These are phyloP conservation scores for Calonectria hawksworthii DNA, from an alignment of 2,329 filamentous ascomycete genomes.

Conservation along the genomic window DNA sequence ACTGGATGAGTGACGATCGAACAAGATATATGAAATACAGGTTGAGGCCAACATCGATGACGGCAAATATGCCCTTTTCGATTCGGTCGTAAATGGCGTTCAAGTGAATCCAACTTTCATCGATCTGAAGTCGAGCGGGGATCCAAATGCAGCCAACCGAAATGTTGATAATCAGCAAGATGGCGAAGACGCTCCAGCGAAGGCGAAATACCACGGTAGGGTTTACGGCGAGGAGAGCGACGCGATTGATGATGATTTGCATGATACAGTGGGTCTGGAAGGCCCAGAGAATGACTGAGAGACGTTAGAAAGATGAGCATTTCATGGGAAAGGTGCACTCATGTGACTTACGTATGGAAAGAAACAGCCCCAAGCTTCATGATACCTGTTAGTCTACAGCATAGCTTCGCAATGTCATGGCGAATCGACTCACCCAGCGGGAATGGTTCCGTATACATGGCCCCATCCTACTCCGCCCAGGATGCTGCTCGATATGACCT, in stretches of 20 bases:
- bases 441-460: conserved; percentile 50
- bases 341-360: conserved; percentile 36
- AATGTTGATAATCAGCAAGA: conserved; percentile 62
- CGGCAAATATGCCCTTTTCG: conserved; percentile 62
- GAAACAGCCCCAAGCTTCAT: conserved; percentile 48
- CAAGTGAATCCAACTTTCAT: conserved; percentile 54
- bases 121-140: conserved; percentile 59
- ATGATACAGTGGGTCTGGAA: conserved; percentile 60
- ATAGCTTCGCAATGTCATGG: not conserved
- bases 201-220: conserved; percentile 52
- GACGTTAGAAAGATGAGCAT: not conserved
- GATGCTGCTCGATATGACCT: conserved; percentile 51
- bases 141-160: conserved; percentile 66
- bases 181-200: conserved; percentile 58
- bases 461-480: conserved; percentile 55
- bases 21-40: conserved; percentile 61
- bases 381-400: conserved; percentile 18
- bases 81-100: conserved; percentile 65
- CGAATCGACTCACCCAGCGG: conserved; percentile 36
- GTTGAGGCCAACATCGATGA: conserved; percentile 62
- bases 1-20: conserved; percentile 59
- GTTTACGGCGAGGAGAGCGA: conserved; percentile 59
- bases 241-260: conserved; percentile 67
- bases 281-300: conserved; percentile 46
- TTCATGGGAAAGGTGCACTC: not conserved